Base-by-base conservation (phyloP, 805 yeast genomes). In the Saccharomycopsis fodiens region DNA sequence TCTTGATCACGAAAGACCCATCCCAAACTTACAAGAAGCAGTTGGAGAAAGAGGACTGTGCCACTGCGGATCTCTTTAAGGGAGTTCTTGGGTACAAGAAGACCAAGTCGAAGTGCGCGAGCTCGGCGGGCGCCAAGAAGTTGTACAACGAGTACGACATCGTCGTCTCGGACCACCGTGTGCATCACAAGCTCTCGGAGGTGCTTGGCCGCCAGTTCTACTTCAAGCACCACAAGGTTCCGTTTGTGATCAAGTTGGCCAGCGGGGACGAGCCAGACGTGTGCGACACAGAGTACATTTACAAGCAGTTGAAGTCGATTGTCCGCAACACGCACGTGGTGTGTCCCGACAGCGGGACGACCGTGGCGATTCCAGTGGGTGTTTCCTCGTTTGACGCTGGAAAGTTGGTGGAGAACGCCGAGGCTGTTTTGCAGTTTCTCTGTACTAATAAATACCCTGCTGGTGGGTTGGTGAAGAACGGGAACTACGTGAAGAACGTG, bases 1-100 rank as follows among this genome's bases (percentile, higher is more conserved):
- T 84, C 3, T 65, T 86, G 16, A 70, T 86, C 12, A 82, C 91
- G 6, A 84, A 82, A 52, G 93, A 85, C 56, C 89, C 91, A 1
- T 74, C 81, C 3, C 66, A 73, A 3, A 67, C 69, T 4, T 84
- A 77, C 55, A 66, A 78, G 30, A 67, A 66, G 8, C 67, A 70
- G 3, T 58, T 84, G 3, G 65, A 69, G 4, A 64, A 62, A 23
- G 70, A 71, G 47, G 76, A 69, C 15, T 66, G 77, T 1, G 69
- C 73, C 1, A 79, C 88, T 0, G 76, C 78, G 44, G 84, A 81
- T 47, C 52, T 68, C 32, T 82, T 85, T 59, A 72, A 73, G 37
- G 78, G 78, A 23, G 76, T 85, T 20, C 64, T 78, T 16, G 72
- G 86, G 12, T 65, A 81, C 40, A 76, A 74, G 51, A 79, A 73